Conservation (phyloP, 805 yeast genomes). For the Metschnikowia rubicola region DNA sequence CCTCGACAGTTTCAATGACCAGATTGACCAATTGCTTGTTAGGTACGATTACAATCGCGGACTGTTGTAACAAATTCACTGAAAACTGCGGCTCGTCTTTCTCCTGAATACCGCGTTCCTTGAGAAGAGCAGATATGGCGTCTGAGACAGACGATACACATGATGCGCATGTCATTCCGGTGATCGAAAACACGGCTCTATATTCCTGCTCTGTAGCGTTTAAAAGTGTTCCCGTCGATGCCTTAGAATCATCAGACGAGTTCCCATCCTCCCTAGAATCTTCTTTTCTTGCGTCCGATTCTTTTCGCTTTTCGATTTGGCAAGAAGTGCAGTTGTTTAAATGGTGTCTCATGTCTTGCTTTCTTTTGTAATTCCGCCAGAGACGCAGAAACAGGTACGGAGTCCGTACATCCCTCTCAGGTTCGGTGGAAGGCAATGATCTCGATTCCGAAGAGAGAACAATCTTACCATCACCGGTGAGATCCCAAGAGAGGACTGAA, state of each 20-base stretch:
- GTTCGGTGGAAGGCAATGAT: conserved; percentile 10
- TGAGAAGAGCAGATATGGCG: conserved; percentile 25
- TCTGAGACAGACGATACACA: conserved; percentile 32
- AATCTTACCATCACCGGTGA: conserved; percentile 18
- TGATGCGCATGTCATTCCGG: conserved; percentile 43
- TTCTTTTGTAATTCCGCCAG: conserved; percentile 17
- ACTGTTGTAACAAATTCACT: conserved; percentile 49
- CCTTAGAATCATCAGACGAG: background rate
- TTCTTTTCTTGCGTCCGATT: background rate
- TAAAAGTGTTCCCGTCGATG: conserved; percentile 2
- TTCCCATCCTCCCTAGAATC: background rate
- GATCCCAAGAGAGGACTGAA: conserved; percentile 33
- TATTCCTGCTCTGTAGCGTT: conserved; percentile 19
- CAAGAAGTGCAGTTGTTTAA: conserved; percentile 42
- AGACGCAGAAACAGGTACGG: conserved; percentile 5
- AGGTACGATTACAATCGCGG: conserved; percentile 52
- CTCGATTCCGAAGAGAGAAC: conserved; percentile 6
- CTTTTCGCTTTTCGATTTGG: conserved; percentile 14
- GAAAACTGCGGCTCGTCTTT: conserved; percentile 35
- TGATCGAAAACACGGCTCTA: conserved; percentile 52
- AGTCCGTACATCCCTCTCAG: background rate
- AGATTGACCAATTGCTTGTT: conserved; percentile 44
- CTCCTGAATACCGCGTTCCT: background rate
- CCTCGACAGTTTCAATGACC: conserved; percentile 26
- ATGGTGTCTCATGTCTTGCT: conserved; percentile 29